These are phyloP conservation scores for Ustilago crameri DNA, from an alignment of 1,284 basidiomycete species.

Conservation along the genomic window DNA sequence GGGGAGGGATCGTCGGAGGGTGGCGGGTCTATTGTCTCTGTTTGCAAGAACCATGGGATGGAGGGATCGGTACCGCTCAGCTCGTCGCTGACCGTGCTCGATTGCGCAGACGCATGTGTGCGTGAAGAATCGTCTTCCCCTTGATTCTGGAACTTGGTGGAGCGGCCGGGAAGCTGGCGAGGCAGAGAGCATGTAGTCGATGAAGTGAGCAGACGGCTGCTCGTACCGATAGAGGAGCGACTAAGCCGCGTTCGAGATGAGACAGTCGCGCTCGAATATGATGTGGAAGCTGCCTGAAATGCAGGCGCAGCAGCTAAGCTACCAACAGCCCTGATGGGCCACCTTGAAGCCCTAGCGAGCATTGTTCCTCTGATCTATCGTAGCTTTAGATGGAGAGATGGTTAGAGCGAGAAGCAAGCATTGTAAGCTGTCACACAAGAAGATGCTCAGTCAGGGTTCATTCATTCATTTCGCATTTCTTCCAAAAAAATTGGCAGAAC, in stretches of 20 bases:
- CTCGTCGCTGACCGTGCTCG: conserved; percentile 33
- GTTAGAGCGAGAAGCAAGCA: no score
- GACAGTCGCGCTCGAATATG: not conserved
- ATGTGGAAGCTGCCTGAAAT: conserved; percentile 13
- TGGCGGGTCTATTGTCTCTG: conserved; percentile 48
- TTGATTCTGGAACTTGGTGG: conserved; percentile 3
- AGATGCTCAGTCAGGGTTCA: conserved; percentile 2
- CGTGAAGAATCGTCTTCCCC: not conserved
- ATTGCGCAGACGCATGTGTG: not conserved
- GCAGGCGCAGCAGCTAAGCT: conserved; percentile 6
- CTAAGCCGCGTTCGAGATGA: not conserved
- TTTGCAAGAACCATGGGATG: conserved; percentile 60
- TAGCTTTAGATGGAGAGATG: not conserved
- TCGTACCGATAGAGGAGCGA: not conserved
- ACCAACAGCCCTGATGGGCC: conserved; percentile 11
- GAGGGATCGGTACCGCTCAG: conserved; percentile 42
- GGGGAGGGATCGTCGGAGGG: not conserved
- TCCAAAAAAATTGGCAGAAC: conserved; percentile 1
- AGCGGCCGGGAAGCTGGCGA: conserved; percentile 17
- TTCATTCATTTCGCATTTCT: conserved; percentile 2
- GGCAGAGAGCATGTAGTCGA: conserved; percentile 16
- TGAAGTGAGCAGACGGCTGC: conserved; percentile 17
- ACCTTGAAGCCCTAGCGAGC: conserved; percentile 30
- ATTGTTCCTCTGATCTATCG: not conserved
- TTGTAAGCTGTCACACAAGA: not conserved